Evolutionary conservation across 1,139 yeast genomes (phyloP).

Genomic region (Yamadazyma blattariae): DNA sequence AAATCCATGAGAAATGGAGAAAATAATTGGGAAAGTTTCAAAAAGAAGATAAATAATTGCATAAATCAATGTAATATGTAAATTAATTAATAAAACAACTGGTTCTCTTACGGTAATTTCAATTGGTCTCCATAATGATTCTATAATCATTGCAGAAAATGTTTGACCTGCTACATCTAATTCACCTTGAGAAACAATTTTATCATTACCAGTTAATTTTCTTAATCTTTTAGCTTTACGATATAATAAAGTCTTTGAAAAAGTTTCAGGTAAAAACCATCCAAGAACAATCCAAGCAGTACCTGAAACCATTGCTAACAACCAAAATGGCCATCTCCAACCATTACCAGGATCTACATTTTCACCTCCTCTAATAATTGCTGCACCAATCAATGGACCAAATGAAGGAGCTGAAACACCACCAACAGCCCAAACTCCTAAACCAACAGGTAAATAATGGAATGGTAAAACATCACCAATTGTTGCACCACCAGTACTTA

Average conservation of each 20-base stretch:
- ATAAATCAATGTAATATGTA: conserved; percentile 54
- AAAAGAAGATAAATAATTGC: conserved; percentile 56
- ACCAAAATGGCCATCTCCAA: conserved; percentile 44
- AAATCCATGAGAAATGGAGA: conserved; percentile 41
- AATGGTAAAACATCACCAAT: conserved; percentile 24
- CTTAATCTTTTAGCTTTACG: conserved; percentile 37
- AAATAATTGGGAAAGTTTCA: conserved; percentile 61
- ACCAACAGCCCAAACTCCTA: conserved; percentile 34
- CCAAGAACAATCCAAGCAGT: conserved; percentile 21
- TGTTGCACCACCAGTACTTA: conserved; percentile 37
- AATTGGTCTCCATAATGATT: conserved; percentile 49
- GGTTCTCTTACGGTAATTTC: conserved; percentile 43
- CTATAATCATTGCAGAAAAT: conserved; percentile 23
- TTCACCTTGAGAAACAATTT: conserved; percentile 30
- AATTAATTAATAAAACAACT: conserved; percentile 42
- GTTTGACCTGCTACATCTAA: conserved; percentile 20
- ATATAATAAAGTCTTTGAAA: conserved; percentile 28
- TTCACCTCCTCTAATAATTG: conserved; percentile 11
- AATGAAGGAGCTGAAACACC: conserved; percentile 36
- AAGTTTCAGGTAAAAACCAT: conserved; percentile 34
- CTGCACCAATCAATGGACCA: conserved; percentile 38
- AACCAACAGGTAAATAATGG: conserved; percentile 30
- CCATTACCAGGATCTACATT: conserved; percentile 5
- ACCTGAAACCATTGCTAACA: conserved; percentile 31
- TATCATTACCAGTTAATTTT: conserved; percentile 30